Evolutionary conservation across 1,284 basidiomycete species (phyloP).

Genomic region (Rhodotorula sp.): DNA sequence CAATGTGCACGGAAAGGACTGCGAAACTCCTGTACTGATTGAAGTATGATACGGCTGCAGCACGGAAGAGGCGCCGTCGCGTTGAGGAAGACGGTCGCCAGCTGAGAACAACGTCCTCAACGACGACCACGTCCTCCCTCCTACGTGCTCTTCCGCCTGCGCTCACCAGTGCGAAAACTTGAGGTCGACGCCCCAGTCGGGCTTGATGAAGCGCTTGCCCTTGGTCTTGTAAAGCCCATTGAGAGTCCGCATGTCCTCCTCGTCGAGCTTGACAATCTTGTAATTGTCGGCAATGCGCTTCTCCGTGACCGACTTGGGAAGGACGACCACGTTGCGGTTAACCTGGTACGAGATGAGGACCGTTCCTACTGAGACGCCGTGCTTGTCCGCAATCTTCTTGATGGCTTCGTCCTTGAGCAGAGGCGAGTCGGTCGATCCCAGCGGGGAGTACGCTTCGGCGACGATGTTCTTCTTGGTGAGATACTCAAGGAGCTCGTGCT

Average conservation of each 20-base stretch:
- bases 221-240: constrained; percentile 32
- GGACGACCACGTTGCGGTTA: constrained; percentile 63
- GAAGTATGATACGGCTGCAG: no score
- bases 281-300: constrained; percentile 70
- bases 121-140: no score
- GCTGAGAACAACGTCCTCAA: no score
- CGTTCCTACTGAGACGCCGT: constrained; percentile 61
- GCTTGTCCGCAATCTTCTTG: constrained; percentile 53
- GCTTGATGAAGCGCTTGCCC: constrained; percentile 29
- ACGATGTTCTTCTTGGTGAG: constrained; percentile 67
- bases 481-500: constrained; percentile 67
- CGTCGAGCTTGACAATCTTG: constrained; percentile 61
- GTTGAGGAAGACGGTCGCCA: no score
- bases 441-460: constrained; percentile 77
- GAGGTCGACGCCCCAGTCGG: constrained; percentile 34
- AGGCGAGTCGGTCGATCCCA: constrained; percentile 72
- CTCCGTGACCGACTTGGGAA: constrained; percentile 74
- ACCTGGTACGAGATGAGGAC: constrained; percentile 64
- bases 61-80: no score
- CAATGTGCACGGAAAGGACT: no score
- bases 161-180: constrained; percentile 31
- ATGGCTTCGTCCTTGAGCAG: constrained; percentile 67
- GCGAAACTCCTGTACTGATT: no score
- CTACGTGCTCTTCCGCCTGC: no score
- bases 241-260: constrained; percentile 63